A percentile compares a stretch with the other conserved stretches of the same genome.
phyloP scores from a whole-genome alignment of 2,329 filamentous ascomycete genomes.

The Monosporascus sp. region DNA sequence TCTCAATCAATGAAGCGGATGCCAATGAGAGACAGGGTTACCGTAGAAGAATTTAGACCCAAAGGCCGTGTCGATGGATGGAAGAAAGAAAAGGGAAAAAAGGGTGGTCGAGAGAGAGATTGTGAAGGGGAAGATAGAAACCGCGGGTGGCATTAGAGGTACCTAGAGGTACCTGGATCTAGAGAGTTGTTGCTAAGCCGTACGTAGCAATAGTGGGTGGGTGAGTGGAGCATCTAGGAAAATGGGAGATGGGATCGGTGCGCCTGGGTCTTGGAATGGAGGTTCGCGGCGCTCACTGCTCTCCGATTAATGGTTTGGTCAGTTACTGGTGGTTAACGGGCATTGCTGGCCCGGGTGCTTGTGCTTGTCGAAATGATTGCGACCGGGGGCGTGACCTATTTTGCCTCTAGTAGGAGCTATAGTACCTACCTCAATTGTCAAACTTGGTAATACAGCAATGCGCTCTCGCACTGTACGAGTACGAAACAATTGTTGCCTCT shows the following conservation, averaged over 20 bases:
- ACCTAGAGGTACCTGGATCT: not conserved
- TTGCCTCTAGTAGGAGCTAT: no score
- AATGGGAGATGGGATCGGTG: not conserved
- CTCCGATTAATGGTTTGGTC: no score
- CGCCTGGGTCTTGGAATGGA: not conserved
- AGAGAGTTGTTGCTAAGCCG: not conserved
- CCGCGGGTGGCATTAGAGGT: not conserved
- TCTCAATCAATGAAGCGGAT: not conserved
- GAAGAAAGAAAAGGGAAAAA: conserved; percentile 25
- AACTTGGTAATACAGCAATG: no score
- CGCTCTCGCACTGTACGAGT: no score
- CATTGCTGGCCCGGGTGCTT: no score
- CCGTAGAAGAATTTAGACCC: conserved; percentile 11
- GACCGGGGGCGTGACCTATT: no score
- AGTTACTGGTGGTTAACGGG: no score
- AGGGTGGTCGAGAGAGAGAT: conserved; percentile 21
- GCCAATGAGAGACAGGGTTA: conserved; percentile 4
- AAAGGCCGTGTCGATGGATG: conserved; percentile 3
- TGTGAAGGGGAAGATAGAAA: conserved; percentile 13
- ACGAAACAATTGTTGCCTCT: not conserved
- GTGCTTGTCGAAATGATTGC: no score
- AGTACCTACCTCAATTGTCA: no score
- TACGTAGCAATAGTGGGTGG: not conserved
- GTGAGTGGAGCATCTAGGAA: not conserved
- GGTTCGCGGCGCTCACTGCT: not conserved